These are phyloP conservation scores for Solanum chacoense DNA, from an alignment of 305 asterid species.

Conservation along the genomic window DNA sequence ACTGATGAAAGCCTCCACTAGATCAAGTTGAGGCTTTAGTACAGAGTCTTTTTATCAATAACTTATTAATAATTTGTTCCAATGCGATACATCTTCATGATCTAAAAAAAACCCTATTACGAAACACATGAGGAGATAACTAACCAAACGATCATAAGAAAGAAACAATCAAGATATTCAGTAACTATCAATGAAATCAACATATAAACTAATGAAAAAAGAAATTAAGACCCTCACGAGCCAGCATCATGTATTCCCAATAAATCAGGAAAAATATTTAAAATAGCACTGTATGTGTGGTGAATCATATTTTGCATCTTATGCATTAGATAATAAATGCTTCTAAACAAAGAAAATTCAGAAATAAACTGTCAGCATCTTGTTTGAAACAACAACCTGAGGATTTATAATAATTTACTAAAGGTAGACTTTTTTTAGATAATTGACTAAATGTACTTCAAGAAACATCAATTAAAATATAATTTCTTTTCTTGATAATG, in stretches of 20 bases:
- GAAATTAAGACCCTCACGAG: background rate
- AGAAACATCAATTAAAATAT: background rate
- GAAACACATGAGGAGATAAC: background rate
- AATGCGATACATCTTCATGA: background rate
- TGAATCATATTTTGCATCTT: background rate
- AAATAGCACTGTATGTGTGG: background rate
- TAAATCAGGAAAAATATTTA: background rate
- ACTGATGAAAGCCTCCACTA: background rate
- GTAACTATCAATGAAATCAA: background rate
- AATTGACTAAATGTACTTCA: background rate
- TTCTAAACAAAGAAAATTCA: background rate
- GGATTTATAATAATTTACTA: background rate
- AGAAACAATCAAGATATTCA: background rate
- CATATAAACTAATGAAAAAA: background rate
- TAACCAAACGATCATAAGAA: background rate
- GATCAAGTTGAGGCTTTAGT: background rate
- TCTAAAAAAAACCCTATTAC: background rate
- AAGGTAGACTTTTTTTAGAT: background rate
- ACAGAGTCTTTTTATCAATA: background rate
- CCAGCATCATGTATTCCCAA: background rate
- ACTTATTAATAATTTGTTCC: background rate
- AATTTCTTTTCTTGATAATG: background rate
- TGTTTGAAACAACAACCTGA: background rate
- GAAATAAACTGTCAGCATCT: background rate
- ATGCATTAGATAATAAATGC: background rate